Percentiles rank a stretch among this genome's conserved stretches.
Conservation (phyloP, 345 rosid genomes). For the Citrus trifoliata region DNA sequence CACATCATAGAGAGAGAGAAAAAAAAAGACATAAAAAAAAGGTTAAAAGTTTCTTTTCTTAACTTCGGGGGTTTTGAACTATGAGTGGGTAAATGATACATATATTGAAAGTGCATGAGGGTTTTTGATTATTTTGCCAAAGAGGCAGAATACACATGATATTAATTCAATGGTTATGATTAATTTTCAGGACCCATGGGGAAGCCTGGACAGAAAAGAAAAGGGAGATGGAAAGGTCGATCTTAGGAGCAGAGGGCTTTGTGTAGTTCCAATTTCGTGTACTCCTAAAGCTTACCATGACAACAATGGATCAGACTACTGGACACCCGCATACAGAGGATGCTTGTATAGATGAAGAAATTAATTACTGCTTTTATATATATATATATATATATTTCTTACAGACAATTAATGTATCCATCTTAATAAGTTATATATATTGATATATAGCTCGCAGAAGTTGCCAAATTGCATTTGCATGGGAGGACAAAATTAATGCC, state of each 20-base stretch:
- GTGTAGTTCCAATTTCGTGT: slow-evolving; percentile 72
- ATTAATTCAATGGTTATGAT: neutral
- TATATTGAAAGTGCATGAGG: neutral
- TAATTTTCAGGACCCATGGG: slow-evolving; percentile 65
- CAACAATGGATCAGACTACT: slow-evolving; percentile 71
- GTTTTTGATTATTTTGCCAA: no score
- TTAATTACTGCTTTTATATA: neutral
- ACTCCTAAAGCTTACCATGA: slow-evolving; percentile 64
- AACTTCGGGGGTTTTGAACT: neutral
- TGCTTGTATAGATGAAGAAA: slow-evolving; percentile 52
- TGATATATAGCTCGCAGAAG: neutral
- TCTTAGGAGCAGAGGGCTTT: slow-evolving; percentile 72
- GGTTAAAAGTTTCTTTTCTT: no score
- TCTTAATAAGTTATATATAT: no score
- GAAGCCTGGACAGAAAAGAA: slow-evolving; percentile 57
- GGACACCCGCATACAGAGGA: slow-evolving; percentile 80
- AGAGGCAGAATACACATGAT: neutral
- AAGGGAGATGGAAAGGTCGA: slow-evolving; percentile 51
- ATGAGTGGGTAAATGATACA: no score
- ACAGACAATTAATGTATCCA: neutral
- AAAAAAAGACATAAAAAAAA: no score
- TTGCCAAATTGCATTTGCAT: neutral
- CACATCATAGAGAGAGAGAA: no score
- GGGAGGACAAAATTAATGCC: neutral
- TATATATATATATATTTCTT: neutral